phyloP scores from a whole-genome alignment of 345 rosid genomes.

The Eucalyptus regnans region DNA sequence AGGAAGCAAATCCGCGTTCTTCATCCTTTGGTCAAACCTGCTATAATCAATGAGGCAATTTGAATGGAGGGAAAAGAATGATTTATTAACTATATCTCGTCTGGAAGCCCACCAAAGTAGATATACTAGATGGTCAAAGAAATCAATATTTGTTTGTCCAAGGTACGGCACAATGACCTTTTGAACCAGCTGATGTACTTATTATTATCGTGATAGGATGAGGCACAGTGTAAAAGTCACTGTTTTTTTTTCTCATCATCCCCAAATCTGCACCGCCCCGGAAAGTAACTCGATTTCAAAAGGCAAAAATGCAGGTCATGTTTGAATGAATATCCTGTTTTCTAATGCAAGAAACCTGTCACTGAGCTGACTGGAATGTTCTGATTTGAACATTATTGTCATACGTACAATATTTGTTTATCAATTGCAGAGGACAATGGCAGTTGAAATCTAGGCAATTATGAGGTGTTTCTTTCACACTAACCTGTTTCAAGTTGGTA shows the following conservation, averaged over 20 bases:
- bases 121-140: background rate
- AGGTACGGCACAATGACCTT: background rate
- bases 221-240: background rate
- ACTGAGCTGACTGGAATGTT: background rate
- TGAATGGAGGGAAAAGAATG: background rate
- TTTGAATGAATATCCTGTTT: background rate
- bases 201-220: background rate
- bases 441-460: background rate
- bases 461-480: background rate
- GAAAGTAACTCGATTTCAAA: background rate
- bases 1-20: background rate
- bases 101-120: background rate
- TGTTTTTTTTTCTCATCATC: background rate
- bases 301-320: background rate
- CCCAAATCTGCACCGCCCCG: background rate
- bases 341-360: background rate
- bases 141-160: background rate
- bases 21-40: background rate
- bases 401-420: background rate
- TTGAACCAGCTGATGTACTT: background rate
- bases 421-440: background rate
- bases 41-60: background rate
- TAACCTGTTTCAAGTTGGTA: background rate
- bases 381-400: background rate
- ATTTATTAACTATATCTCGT: background rate